phyloP scores from a whole-genome alignment of 495 filamentous ascomycete species.

The Ascobolus immersus region DNA sequence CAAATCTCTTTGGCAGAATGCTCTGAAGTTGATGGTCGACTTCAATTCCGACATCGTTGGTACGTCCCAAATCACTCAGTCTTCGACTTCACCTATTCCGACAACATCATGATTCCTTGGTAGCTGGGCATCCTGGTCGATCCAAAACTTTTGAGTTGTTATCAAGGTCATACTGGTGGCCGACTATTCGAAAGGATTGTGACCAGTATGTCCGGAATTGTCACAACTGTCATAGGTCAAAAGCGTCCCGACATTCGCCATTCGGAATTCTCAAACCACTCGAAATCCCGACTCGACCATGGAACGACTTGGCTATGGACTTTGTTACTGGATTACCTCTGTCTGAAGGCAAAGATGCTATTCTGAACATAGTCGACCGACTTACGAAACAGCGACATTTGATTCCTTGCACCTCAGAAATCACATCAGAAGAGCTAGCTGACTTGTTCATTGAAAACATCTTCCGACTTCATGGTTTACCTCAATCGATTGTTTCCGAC shows the following conservation, averaged over 20 bases:
- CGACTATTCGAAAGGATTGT: not conserved
- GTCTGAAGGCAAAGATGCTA: not conserved
- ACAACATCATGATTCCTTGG: not conserved
- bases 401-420: not conserved
- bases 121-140: not conserved
- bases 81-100: not conserved
- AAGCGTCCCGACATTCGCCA: not conserved
- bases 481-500: constrained; percentile 3
- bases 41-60: not conserved
- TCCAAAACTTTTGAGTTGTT: not conserved
- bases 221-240: not conserved
- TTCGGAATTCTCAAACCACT: not conserved
- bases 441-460: not conserved
- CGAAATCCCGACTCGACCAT: not conserved
- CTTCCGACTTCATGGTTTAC: constrained; percentile 3
- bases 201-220: not conserved
- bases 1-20: not conserved
- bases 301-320: not conserved
- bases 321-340: not conserved
- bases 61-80: not conserved
- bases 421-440: not conserved
- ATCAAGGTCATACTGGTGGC: not conserved
- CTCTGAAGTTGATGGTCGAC: not conserved
- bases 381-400: not conserved
- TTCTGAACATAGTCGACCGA: not conserved